These are phyloP conservation scores for Psilocybe cubensis DNA, from an alignment of 768 basidiomycete genomes.

Conservation along the genomic window DNA sequence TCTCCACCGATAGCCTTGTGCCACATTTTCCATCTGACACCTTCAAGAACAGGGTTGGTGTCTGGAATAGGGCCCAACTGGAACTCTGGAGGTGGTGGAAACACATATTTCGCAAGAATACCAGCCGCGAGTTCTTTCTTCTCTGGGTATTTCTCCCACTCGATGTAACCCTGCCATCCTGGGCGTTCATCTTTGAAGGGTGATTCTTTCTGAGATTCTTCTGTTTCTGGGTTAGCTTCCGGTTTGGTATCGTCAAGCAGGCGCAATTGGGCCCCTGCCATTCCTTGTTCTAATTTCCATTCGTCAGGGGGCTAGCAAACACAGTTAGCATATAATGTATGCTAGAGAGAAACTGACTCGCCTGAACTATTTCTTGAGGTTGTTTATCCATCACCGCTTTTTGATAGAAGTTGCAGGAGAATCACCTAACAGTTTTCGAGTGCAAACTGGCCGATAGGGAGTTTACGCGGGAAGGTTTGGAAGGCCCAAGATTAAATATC, in stretches of 20 bases:
- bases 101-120: conserved; percentile 9
- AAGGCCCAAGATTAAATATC: not conserved
- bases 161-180: conserved; percentile 12
- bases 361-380: conserved; percentile 5
- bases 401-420: not conserved
- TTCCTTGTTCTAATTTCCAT: conserved; percentile 7
- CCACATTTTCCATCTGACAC: conserved; percentile 16
- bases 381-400: conserved; percentile 7
- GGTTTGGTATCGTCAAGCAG: not conserved
- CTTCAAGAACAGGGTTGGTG: conserved; percentile 15
- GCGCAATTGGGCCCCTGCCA: not conserved
- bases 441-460: too few relatives aligned
- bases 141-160: conserved; percentile 17
- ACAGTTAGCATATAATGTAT: too few relatives aligned
- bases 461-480: not conserved
- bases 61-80: conserved; percentile 14
- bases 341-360: not conserved
- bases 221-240: not conserved
- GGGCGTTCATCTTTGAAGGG: conserved; percentile 3
- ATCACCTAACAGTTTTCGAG: too few relatives aligned
- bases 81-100: conserved; percentile 18
- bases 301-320: conserved; percentile 3
- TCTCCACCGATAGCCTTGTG: conserved; percentile 15
- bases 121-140: conserved; percentile 13
- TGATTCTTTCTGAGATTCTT: not conserved